These are phyloP conservation scores for Dothideomycetes sp. DNA, from an alignment of 2,329 filamentous ascomycete genomes.

Conservation along the genomic window DNA sequence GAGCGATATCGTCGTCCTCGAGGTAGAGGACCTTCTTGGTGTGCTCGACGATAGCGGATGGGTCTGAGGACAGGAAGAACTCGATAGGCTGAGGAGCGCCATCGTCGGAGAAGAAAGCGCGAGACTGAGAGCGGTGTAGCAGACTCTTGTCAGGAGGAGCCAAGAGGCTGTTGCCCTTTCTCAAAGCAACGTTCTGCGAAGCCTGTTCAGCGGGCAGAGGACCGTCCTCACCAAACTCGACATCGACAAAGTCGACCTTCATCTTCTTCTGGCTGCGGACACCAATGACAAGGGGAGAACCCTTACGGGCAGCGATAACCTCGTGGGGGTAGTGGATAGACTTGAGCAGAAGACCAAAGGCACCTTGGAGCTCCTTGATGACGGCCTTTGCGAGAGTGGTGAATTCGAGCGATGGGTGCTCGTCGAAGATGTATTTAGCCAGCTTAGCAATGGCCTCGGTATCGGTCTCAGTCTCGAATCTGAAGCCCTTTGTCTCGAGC, in stretches of 20 bases:
- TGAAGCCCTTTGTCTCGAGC: conserved; percentile 88
- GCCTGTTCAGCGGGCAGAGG: conserved; percentile 86
- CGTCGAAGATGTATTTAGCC: conserved; percentile 94
- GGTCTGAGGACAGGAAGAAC: conserved; percentile 98
- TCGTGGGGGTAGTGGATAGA: conserved; percentile 98
- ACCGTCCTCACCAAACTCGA: conserved; percentile 88
- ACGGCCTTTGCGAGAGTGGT: conserved; percentile 94
- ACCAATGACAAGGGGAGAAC: conserved; percentile 92
- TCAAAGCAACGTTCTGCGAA: conserved; percentile 91
- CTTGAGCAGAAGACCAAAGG: conserved; percentile 94
- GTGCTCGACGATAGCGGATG: conserved; percentile 96
- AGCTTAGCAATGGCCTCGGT: conserved; percentile 99
- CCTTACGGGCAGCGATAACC: conserved; percentile 95
- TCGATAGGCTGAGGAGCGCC: conserved; percentile 96
- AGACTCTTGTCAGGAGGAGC: conserved; percentile 95
- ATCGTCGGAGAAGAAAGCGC: conserved; percentile 97
- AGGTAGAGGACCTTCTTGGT: conserved; percentile 99
- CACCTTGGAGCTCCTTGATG: conserved; percentile 96
- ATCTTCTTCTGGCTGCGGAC: conserved; percentile 97
- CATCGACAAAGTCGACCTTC: conserved; percentile 99
- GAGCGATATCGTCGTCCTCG: conserved; percentile 98
- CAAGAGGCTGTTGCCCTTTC: conserved; percentile 64
- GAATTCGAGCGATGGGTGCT: conserved; percentile 90
- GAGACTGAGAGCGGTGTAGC: conserved; percentile 94
- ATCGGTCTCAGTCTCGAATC: conserved; percentile 98